phyloP scores from a whole-genome alignment of 2,329 filamentous ascomycete genomes.

The Paracoccidioides lutzii region DNA sequence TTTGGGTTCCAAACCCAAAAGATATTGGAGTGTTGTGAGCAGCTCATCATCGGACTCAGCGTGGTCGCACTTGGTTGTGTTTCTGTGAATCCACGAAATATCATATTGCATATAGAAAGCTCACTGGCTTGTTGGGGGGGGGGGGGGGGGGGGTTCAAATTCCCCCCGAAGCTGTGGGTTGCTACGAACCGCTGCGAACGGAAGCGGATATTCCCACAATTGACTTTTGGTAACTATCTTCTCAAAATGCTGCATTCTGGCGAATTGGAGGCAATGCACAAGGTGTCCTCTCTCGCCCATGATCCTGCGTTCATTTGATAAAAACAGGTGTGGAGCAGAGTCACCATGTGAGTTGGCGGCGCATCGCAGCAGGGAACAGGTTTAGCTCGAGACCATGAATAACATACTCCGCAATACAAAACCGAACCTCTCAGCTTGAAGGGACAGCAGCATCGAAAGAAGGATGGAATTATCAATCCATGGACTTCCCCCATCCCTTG shows the following conservation, averaged over 20 bases:
- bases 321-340: neutral
- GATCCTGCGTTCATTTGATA: neutral
- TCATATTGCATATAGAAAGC: neutral
- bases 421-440: neutral
- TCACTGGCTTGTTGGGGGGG: neutral
- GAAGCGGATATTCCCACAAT: neutral
- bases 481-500: neutral
- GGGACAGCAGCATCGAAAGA: neutral
- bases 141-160: neutral
- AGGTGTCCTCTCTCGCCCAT: neutral
- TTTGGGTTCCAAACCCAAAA: neutral
- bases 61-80: neutral
- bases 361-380: neutral
- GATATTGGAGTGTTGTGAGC: neutral
- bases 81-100: neutral
- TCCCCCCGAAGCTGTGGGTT: neutral
- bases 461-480: neutral
- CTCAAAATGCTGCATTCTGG: neutral
- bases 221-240: neutral
- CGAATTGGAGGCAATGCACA: neutral
- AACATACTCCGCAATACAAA: neutral
- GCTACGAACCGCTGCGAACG: slow-evolving; percentile 4
- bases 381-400: neutral
- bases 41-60: neutral
- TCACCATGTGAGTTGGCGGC: neutral